Evolutionary conservation across 2,329 filamentous ascomycete species (phyloP).

Genomic region (Dothideomycetes sp.): DNA sequence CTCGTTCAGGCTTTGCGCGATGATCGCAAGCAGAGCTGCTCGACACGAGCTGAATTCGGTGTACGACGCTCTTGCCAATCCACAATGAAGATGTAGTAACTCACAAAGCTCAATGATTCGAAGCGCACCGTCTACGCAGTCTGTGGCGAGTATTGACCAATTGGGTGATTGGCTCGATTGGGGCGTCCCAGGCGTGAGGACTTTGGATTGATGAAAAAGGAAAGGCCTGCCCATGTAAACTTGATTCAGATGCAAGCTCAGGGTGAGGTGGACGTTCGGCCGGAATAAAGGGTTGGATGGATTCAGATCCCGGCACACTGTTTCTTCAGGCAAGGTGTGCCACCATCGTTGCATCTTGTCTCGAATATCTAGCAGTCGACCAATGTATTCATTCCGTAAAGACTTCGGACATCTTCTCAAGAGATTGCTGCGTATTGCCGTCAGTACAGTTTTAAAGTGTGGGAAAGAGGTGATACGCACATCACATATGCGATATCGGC

Average conservation of each 20-base stretch:
- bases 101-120: constrained; percentile 18
- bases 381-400: not conserved
- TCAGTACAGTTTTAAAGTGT: no score
- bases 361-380: not conserved
- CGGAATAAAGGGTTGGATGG: not conserved
- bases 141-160: constrained; percentile 14
- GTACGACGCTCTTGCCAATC: constrained; percentile 23
- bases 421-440: not conserved
- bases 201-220: not conserved
- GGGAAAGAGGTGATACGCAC: no score
- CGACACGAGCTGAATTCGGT: constrained; percentile 26
- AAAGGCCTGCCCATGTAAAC: not conserved
- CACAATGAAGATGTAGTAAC: constrained; percentile 14
- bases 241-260: not conserved
- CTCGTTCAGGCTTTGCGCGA: constrained; percentile 21
- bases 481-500: not conserved
- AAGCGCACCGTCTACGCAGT: constrained; percentile 18
- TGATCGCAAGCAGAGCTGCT: constrained; percentile 22
- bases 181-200: not conserved
- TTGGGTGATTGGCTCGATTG: not conserved
- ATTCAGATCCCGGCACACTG: not conserved
- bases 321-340: not conserved
- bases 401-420: not conserved
- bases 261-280: not conserved
- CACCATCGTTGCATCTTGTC: not conserved